Evolutionary conservation across 345 rosid species (phyloP).

Genomic region (Populus tremula): DNA sequence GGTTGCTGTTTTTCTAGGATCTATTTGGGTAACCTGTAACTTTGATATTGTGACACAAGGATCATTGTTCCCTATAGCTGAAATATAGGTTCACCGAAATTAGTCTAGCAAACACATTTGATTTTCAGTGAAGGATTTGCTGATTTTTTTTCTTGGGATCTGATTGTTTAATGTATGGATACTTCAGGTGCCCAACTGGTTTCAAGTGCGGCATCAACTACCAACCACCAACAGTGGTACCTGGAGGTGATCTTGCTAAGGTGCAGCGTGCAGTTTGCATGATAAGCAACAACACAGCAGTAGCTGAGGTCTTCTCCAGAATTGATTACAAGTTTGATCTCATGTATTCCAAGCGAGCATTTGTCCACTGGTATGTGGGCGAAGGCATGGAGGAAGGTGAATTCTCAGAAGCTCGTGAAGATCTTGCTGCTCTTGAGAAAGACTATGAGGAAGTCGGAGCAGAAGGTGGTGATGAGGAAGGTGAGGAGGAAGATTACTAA

Average conservation of each 20-base stretch:
- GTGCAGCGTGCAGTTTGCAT: constrained; percentile 84
- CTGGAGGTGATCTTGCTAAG: constrained; percentile 69
- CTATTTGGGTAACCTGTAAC: too few species aligned
- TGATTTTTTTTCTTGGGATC: background rate
- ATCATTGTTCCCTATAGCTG: too few species aligned
- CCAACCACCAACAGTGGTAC: constrained; percentile 81
- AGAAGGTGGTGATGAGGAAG: constrained; percentile 56
- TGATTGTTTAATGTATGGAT: background rate
- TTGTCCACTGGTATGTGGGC: constrained; percentile 89
- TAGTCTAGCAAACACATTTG: too few species aligned
- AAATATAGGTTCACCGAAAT: too few species aligned
- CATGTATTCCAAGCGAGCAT: constrained; percentile 83
- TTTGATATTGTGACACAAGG: too few species aligned
- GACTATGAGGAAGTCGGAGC: constrained; percentile 86
- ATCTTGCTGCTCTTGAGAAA: constrained; percentile 83
- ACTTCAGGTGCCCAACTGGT: constrained; percentile 77
- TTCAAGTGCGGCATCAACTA: constrained; percentile 85
- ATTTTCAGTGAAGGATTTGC: too few species aligned
- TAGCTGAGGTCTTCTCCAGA: constrained; percentile 71
- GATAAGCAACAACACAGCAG: constrained; percentile 89
- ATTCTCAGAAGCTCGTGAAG: constrained; percentile 87
- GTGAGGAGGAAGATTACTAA: constrained; percentile 53
- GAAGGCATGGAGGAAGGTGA: constrained; percentile 96
- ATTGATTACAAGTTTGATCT: constrained; percentile 79
- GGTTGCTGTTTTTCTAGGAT: too few species aligned